Base-by-base conservation (phyloP, 306 rosid species). In the Alnus rubra region DNA sequence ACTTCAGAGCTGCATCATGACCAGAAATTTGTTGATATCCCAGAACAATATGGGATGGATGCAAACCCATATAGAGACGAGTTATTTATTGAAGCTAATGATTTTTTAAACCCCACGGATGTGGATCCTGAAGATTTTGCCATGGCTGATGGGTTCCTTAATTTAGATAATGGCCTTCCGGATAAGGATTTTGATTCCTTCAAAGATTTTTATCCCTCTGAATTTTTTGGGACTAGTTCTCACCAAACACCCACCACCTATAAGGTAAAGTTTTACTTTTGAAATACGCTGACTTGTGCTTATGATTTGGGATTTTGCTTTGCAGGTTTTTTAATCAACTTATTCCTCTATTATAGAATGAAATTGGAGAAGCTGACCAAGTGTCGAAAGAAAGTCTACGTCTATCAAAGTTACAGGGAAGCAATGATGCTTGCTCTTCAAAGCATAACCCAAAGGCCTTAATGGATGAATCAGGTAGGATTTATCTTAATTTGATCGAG, bases 71-170 rank as follows among this genome's bases (percentile, higher is more conserved):
- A 49, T 37, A 78, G 60, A 74, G 90, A 84, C 72, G 93, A 81
- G 33, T 86, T 84, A 63, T 88, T 76, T 78, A 71, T 95, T 53
- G 98, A 92, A 83, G 71, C 92, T 23, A 79, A 92, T 76, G 98
- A 95, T 75, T 87, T 92, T 59, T 10, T 65, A 33, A 77, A 81
- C 70, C 89, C 89, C n/a, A 16, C 79, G 0, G 87, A 80, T 78
- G 80, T 69, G 0, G 88, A 79, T 73, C 68, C 88, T 79, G 75
- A 54, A 80, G 88, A 81, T 33, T 85, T 89, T 47, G 92, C 28
- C 28, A 23, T 23, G 28, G 28, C 28, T 23, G 28, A 23, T 23
- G 28, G 28, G 28, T 23, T 23, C 28, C 28, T 23, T 23, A 23
- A 23, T 23, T 23, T 23, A 23, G 28, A 23, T 23, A 23, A 23